phyloP scores from a whole-genome alignment of 1,284 basidiomycete species.

The Ceratobasidium sp. region DNA sequence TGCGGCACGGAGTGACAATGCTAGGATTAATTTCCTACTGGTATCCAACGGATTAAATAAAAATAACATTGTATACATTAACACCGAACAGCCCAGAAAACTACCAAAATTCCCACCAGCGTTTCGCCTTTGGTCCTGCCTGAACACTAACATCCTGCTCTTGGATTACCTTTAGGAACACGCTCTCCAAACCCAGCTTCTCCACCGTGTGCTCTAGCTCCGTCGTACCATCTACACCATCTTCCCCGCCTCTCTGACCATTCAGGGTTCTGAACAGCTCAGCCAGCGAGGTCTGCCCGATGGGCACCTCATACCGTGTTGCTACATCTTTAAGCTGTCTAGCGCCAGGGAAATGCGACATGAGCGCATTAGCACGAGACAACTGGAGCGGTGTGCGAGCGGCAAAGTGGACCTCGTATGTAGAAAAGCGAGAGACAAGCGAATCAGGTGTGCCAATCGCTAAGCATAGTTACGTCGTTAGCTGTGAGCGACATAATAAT shows the following conservation, averaged over 20 bases:
- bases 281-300: constrained; percentile 54
- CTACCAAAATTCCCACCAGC: constrained; percentile 29
- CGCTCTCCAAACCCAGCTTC: constrained; percentile 74
- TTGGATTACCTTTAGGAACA: constrained; percentile 79
- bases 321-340: constrained; percentile 80
- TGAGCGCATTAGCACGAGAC: constrained; percentile 67
- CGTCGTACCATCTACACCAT: constrained; percentile 53
- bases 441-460: constrained; percentile 76
- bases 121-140: neutral
- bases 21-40: too few species aligned
- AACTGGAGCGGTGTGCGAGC: constrained; percentile 73
- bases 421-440: constrained; percentile 73
- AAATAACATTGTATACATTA: too few species aligned
- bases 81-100: neutral
- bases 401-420: constrained; percentile 83
- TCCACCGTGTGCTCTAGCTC: constrained; percentile 77
- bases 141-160: constrained; percentile 10
- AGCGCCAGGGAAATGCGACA: constrained; percentile 71
- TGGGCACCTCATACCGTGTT: constrained; percentile 81
- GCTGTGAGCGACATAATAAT: neutral
- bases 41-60: too few species aligned
- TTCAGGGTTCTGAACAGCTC: constrained; percentile 47
- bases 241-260: constrained; percentile 3
- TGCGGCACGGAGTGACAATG: too few species aligned
- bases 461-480: constrained; percentile 48